Evolutionary conservation across 2,329 filamentous ascomycete genomes (phyloP).

Genomic region (Venturia carpophila): DNA sequence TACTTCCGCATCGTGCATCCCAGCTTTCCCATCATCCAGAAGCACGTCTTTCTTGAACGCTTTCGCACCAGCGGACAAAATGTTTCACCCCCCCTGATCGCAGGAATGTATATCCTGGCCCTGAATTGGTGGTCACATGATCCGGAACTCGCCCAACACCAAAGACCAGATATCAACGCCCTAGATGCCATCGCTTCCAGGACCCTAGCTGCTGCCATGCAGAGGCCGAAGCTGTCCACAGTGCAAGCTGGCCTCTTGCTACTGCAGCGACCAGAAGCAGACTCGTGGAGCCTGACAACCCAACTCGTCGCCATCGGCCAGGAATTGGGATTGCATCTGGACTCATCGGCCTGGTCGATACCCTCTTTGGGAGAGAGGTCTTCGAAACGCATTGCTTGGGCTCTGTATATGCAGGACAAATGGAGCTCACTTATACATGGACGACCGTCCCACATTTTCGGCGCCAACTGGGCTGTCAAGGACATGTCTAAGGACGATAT

Average conservation of each 20-base stretch:
- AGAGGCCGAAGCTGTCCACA: slow-evolving; percentile 72
- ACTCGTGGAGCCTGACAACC: slow-evolving; percentile 77
- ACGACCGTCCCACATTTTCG: slow-evolving; percentile 68
- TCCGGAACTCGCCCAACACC: slow-evolving; percentile 54
- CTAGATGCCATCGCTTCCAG: slow-evolving; percentile 67
- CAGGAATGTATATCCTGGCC: slow-evolving; percentile 75
- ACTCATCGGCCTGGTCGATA: slow-evolving; percentile 81
- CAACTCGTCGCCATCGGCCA: slow-evolving; percentile 82
- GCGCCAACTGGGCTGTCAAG: slow-evolving; percentile 68
- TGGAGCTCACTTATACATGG: slow-evolving; percentile 83
- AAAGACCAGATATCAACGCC: slow-evolving; percentile 63
- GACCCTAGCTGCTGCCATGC: slow-evolving; percentile 68
- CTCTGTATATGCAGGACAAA: slow-evolving; percentile 88
- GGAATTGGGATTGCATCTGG: slow-evolving; percentile 80
- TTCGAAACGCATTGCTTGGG: slow-evolving; percentile 82
- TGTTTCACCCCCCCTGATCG: slow-evolving; percentile 68
- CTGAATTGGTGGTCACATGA: slow-evolving; percentile 82
- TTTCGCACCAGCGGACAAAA: slow-evolving; percentile 60
- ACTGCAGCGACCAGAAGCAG: slow-evolving; percentile 66
- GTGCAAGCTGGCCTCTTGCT: slow-evolving; percentile 70
- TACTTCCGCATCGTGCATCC: slow-evolving; percentile 79
- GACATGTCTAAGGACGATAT: slow-evolving; percentile 61
- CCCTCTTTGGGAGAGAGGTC: slow-evolving; percentile 78
- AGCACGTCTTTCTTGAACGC: slow-evolving; percentile 70
- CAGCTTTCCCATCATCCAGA: slow-evolving; percentile 74